These are phyloP conservation scores for Parafenestella ontariensis DNA, from an alignment of 2,329 filamentous ascomycete species.

Conservation along the genomic window DNA sequence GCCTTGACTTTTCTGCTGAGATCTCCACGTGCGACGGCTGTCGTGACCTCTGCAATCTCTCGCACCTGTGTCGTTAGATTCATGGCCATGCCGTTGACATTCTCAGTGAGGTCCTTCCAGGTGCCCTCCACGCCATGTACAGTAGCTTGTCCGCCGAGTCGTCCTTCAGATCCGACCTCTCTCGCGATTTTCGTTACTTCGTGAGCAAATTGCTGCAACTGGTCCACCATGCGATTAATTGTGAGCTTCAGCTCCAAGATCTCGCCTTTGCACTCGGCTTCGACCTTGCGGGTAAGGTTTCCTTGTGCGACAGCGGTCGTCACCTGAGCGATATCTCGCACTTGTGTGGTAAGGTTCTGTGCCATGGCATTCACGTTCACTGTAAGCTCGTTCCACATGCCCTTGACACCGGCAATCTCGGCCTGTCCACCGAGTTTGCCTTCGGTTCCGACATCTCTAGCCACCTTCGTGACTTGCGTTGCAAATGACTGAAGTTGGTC, in stretches of 20 bases:
- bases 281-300: slow-evolving; percentile 60
- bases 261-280: slow-evolving; percentile 60
- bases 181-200: slow-evolving; percentile 61
- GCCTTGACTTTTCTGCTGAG: slow-evolving; percentile 61
- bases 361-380: slow-evolving; percentile 63
- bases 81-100: slow-evolving; percentile 62
- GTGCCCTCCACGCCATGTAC: slow-evolving; percentile 62
- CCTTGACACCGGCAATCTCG: slow-evolving; percentile 69
- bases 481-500: slow-evolving; percentile 70
- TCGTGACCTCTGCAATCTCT: slow-evolving; percentile 62
- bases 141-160: slow-evolving; percentile 59
- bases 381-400: slow-evolving; percentile 72
- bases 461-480: slow-evolving; percentile 69
- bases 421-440: slow-evolving; percentile 69
- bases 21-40: slow-evolving; percentile 60
- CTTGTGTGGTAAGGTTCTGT: slow-evolving; percentile 60
- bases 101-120: slow-evolving; percentile 62
- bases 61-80: slow-evolving; percentile 60
- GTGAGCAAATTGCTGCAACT: slow-evolving; percentile 60
- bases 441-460: slow-evolving; percentile 69
- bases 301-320: slow-evolving; percentile 61
- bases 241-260: slow-evolving; percentile 60
- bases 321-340: slow-evolving; percentile 61
- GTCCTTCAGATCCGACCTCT: slow-evolving; percentile 61
- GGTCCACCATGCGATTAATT: slow-evolving; percentile 62